A percentile compares a stretch with the other conserved stretches of the same genome.
Evolutionary conservation across 345 rosid genomes (phyloP).

Genomic region (Populus simonii): DNA sequence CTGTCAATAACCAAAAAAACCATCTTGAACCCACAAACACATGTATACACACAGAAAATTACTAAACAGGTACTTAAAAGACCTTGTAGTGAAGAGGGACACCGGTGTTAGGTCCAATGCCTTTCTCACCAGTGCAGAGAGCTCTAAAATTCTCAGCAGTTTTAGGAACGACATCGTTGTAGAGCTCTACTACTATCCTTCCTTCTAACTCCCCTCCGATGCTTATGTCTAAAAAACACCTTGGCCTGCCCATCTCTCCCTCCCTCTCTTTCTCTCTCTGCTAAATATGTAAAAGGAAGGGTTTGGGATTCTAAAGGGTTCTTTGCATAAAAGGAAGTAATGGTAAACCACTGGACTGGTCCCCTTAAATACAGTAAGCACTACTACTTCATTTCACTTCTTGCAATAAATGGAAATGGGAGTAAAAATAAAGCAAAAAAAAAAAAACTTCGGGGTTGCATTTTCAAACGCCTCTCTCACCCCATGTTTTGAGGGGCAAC

Average conservation of each 20-base stretch:
- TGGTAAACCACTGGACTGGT: neutral
- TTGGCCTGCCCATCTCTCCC: conserved; percentile 51
- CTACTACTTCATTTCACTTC: neutral
- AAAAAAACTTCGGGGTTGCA: neutral
- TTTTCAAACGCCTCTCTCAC: neutral
- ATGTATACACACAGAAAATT: neutral
- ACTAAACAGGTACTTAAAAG: neutral
- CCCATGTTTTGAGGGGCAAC: neutral
- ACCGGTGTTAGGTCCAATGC: conserved; percentile 70
- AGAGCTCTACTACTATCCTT: conserved; percentile 79
- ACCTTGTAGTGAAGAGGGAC: conserved; percentile 92
- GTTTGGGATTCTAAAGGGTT: neutral
- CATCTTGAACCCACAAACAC: neutral
- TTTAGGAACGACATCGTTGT: conserved; percentile 74
- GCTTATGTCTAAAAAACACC: conserved; percentile 80
- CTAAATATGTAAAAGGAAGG: neutral
- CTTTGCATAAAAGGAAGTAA: neutral
- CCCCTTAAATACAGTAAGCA: neutral
- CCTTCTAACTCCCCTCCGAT: conserved; percentile 94
- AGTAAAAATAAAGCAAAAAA: too few species aligned
- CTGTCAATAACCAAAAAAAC: neutral
- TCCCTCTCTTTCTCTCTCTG: conserved; percentile 9
- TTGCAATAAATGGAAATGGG: neutral
- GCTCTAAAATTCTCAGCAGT: conserved; percentile 93
- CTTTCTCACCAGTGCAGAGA: conserved; percentile 92